Evolutionary conservation across 2,329 filamentous ascomycete species (phyloP).

Genomic region (Shiraia sp.): DNA sequence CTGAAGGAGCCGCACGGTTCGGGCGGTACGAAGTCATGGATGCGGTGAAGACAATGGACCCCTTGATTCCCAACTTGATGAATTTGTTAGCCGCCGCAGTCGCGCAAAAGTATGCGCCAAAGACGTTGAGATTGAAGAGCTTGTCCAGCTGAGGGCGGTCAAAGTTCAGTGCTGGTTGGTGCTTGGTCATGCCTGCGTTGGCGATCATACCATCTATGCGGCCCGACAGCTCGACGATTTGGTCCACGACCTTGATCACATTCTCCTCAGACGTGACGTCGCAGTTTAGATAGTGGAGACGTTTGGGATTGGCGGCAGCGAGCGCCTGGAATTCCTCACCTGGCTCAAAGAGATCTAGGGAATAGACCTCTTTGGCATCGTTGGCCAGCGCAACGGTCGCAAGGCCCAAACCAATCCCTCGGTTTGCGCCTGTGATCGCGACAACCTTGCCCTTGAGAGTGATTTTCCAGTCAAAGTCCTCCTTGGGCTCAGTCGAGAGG

Average conservation of each 20-base stretch:
- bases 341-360: conserved; percentile 53
- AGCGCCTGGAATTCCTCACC: conserved; percentile 52
- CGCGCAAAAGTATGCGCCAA: conserved; percentile 52
- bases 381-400: conserved; percentile 54
- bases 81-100: conserved; percentile 52
- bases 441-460: conserved; percentile 49
- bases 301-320: conserved; percentile 48
- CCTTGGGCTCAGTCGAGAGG: conserved; percentile 49
- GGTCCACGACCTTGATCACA: conserved; percentile 51
- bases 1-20: conserved; percentile 57
- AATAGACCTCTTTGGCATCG: conserved; percentile 52
- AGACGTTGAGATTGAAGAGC: conserved; percentile 55
- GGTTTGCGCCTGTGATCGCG: conserved; percentile 34
- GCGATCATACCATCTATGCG: conserved; percentile 57
- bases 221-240: conserved; percentile 52
- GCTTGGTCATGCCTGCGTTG: conserved; percentile 57
- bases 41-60: conserved; percentile 54
- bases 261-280: conserved; percentile 55
- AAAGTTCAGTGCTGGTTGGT: conserved; percentile 57
- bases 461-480: conserved; percentile 52
- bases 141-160: conserved; percentile 54
- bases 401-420: conserved; percentile 52
- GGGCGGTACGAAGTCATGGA: conserved; percentile 56
- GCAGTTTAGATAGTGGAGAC: conserved; percentile 51
- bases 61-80: conserved; percentile 52